These are phyloP conservation scores for Paramecium bursaria DNA, from an alignment of 73 alveolate genomes.

Conservation along the genomic window DNA sequence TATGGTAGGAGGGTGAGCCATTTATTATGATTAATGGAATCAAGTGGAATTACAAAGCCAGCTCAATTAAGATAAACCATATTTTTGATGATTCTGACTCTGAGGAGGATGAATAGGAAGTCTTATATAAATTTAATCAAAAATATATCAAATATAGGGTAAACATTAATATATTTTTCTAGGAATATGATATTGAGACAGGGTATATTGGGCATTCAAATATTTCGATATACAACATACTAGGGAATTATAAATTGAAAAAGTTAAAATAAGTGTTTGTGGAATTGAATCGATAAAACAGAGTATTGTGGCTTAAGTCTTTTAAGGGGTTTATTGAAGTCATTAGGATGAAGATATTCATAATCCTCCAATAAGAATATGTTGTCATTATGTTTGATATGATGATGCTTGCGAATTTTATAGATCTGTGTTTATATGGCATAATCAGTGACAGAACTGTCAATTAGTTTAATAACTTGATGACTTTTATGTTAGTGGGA, in stretches of 20 bases:
- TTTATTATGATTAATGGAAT: slow-evolving; percentile 24
- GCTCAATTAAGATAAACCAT: not conserved
- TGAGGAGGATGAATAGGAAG: slow-evolving; percentile 23
- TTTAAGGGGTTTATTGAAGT: slow-evolving; percentile 5
- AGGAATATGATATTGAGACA: slow-evolving; percentile 22
- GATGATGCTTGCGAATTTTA: not conserved
- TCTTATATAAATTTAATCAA: not conserved
- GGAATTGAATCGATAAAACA: not conserved
- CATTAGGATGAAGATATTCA: not conserved
- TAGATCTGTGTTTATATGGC: slow-evolving; percentile 42
- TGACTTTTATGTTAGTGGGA: slow-evolving; percentile 37
- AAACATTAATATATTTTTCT: not conserved
- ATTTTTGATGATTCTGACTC: slow-evolving; percentile 11
- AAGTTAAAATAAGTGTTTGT: not conserved
- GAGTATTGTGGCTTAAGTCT: slow-evolving; percentile 1
- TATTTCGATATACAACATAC: slow-evolving; percentile 2
- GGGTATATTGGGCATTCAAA: slow-evolving; percentile 29
- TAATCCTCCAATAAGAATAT: not conserved
- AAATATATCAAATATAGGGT: slow-evolving; percentile 11
- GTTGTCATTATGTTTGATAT: slow-evolving; percentile 18
- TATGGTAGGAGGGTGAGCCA: slow-evolving; percentile 45
- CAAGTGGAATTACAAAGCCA: slow-evolving; percentile 44
- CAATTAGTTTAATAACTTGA: not conserved
- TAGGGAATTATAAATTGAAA: not conserved
- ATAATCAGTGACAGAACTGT: not conserved